These are phyloP conservation scores for Thielaviopsis musarum DNA, from an alignment of 2,329 filamentous ascomycete genomes.

Conservation along the genomic window DNA sequence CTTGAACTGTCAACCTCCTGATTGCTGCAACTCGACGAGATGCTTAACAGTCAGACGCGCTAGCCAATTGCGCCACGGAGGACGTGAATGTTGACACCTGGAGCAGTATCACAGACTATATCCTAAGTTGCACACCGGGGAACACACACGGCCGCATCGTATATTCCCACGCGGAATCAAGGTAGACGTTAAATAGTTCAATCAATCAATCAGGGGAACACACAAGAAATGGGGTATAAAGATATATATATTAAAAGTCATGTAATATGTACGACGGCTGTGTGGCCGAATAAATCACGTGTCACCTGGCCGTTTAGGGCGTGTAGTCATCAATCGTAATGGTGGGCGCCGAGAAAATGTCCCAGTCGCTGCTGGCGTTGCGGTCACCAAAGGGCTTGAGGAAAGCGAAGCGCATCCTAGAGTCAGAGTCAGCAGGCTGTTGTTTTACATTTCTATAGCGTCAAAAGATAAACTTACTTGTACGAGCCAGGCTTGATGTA, in stretches of 20 bases:
- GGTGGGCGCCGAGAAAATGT: constrained; percentile 10
- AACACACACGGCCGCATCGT: too few species aligned
- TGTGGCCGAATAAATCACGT: background rate
- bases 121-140: too few species aligned
- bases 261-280: too few species aligned
- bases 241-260: too few species aligned
- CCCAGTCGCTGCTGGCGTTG: constrained; percentile 14
- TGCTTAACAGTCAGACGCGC: background rate
- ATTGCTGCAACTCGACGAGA: background rate
- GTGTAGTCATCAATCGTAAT: background rate
- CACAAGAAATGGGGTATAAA: too few species aligned
- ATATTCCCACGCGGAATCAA: too few species aligned
- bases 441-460: background rate
- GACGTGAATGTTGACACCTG: too few species aligned
- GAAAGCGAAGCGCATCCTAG: constrained; percentile 16
- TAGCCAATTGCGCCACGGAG: background rate
- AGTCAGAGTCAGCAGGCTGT: background rate
- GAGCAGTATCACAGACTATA: too few species aligned
- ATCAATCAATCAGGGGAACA: too few species aligned
- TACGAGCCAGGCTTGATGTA: constrained; percentile 17
- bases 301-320: background rate
- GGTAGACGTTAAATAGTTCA: too few species aligned
- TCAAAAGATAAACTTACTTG: background rate
- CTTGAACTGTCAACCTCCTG: too few species aligned
- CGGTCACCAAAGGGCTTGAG: constrained; percentile 17